Evolutionary conservation across 164 flowering plant genomes (phyloP).

Genomic region (Buxus sempervirens): DNA sequence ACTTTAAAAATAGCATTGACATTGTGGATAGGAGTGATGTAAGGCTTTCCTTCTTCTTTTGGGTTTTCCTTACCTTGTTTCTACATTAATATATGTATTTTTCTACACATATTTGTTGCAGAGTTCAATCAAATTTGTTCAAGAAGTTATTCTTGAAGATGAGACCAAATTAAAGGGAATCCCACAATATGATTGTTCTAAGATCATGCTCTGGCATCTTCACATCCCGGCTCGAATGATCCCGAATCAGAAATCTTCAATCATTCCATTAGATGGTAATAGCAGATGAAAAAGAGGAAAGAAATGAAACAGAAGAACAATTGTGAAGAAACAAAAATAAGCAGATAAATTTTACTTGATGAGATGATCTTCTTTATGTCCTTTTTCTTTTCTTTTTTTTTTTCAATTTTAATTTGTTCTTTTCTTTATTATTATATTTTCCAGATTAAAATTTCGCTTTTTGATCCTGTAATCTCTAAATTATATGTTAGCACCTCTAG

Average conservation of each 20-base stretch:
- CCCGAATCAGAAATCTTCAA: neutral
- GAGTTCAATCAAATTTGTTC: slow-evolving; percentile 51
- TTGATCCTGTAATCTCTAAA: too few relatives aligned
- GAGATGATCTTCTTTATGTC: too few relatives aligned
- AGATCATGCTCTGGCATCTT: slow-evolving; percentile 71
- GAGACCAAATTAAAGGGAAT: slow-evolving; percentile 71
- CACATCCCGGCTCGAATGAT: slow-evolving; percentile 13
- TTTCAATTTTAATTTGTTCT: too few relatives aligned
- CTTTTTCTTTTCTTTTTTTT: too few relatives aligned
- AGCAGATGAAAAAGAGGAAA: neutral
- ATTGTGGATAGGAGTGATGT: too few relatives aligned
- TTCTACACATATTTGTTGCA: slow-evolving; percentile 7
- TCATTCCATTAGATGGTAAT: neutral
- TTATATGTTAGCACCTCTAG: too few relatives aligned
- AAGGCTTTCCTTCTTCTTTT: too few relatives aligned
- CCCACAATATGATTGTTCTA: slow-evolving; percentile 65
- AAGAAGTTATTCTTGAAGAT: slow-evolving; percentile 70
- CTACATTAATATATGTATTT: neutral
- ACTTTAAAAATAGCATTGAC: too few relatives aligned
- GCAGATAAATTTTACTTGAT: neutral
- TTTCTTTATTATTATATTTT: too few relatives aligned
- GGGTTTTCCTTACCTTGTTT: neutral
- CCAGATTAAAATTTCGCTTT: too few relatives aligned
- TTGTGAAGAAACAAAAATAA: too few relatives aligned
- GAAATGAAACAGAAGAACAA: neutral